Evolutionary conservation across 2,329 filamentous ascomycete genomes (phyloP).

Genomic region (Grosmannia huntii): DNA sequence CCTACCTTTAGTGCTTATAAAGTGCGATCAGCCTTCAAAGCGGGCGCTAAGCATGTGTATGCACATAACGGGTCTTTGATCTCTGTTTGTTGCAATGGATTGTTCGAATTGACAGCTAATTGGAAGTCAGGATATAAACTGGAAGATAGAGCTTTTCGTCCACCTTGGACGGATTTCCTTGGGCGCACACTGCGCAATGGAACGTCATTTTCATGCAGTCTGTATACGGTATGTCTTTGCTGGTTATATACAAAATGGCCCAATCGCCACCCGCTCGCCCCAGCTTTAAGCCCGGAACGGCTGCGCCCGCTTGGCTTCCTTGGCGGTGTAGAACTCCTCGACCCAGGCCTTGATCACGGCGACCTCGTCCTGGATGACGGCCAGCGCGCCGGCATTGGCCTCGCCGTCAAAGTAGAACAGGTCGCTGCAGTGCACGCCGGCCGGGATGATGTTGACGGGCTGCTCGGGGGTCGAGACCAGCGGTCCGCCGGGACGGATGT

Average conservation of each 20-base stretch:
- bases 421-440: conserved; percentile 28
- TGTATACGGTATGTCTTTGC: background rate
- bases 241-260: background rate
- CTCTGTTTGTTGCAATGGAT: no score
- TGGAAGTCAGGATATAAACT: no score
- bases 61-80: no score
- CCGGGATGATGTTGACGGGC: conserved; percentile 22
- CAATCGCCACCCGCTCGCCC: background rate
- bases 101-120: no score
- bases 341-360: conserved; percentile 42
- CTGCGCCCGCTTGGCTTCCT: background rate
- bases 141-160: no score
- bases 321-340: conserved; percentile 29
- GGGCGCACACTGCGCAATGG: no score
- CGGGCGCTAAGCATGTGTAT: no score
- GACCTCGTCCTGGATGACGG: conserved; percentile 37
- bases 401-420: conserved; percentile 30
- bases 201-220: background rate
- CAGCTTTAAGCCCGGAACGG: background rate
- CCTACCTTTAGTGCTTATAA: no score
- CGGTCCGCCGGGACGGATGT: conserved; percentile 25
- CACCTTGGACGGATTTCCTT: no score
- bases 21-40: no score
- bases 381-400: conserved; percentile 35
- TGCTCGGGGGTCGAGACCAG: conserved; percentile 20